phyloP scores from a whole-genome alignment of 169 alveolate genomes.

The Haemoproteus tartakovskyi region DNA sequence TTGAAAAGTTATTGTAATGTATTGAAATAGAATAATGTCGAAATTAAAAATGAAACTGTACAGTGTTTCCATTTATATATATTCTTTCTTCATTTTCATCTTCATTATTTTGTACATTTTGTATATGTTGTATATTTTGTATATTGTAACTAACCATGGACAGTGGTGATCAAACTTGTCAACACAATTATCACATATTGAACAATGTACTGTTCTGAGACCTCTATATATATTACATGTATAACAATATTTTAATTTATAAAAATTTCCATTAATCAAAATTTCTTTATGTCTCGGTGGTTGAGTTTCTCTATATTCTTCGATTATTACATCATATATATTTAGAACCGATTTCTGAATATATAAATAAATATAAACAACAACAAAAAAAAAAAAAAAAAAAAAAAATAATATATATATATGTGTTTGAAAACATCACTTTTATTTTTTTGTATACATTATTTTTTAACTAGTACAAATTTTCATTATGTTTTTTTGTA shows the following conservation, averaged over 20 bases:
- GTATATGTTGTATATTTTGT: too few species aligned
- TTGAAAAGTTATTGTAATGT: too few species aligned
- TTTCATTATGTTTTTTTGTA: too few species aligned
- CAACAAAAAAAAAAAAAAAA: not conserved
- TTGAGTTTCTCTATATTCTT: conserved; percentile 66
- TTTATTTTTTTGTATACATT: too few species aligned
- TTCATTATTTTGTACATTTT: too few species aligned
- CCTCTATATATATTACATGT: conserved; percentile 87
- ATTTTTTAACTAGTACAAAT: too few species aligned
- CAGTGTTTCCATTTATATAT: too few species aligned
- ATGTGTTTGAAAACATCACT: too few species aligned
- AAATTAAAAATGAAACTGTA: too few species aligned
- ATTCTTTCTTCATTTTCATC: too few species aligned
- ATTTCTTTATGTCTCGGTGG: conserved; percentile 75
- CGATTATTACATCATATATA: conserved; percentile 68
- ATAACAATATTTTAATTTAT: conserved; percentile 81
- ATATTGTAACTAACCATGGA: conserved; percentile 82
- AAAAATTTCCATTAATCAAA: conserved; percentile 72
- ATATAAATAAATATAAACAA: too few species aligned
- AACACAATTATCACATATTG: conserved; percentile 89
- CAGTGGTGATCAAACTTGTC: conserved; percentile 92
- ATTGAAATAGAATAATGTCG: too few species aligned
- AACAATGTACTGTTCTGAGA: conserved; percentile 88
- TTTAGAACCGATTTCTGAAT: conserved; percentile 59
- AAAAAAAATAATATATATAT: not conserved